A percentile compares a stretch with the other conserved stretches of the same genome.
phyloP scores from a whole-genome alignment of 116 monocot species.

The Trichopus zeylanicus region DNA sequence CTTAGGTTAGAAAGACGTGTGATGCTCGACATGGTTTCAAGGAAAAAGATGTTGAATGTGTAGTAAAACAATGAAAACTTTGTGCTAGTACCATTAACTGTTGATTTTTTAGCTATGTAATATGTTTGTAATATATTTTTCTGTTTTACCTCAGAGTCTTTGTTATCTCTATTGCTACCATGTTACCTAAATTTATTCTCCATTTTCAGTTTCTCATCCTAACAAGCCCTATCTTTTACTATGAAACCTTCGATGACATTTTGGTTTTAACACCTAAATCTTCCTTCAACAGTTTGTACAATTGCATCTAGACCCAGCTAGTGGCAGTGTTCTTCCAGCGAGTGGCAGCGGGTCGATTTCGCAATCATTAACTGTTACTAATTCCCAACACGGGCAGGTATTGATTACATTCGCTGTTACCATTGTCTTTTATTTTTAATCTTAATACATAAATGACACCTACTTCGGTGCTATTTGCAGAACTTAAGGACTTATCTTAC shows the following conservation, averaged over 20 bases:
- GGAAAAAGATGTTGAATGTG: background rate
- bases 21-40: background rate
- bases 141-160: too few species aligned
- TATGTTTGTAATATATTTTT: too few species aligned
- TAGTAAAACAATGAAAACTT: too few species aligned
- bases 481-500: too few species aligned
- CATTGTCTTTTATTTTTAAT: too few species aligned
- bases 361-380: slow-evolving; percentile 64
- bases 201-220: background rate
- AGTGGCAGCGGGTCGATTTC: slow-evolving; percentile 57
- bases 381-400: slow-evolving; percentile 93
- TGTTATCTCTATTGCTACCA: too few species aligned
- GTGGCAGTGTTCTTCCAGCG: slow-evolving; percentile 72
- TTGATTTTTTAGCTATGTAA: too few species aligned
- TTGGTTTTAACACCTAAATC: background rate
- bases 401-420: too few species aligned
- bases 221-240: background rate
- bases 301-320: slow-evolving; percentile 81
- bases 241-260: background rate
- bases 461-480: too few species aligned
- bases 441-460: too few species aligned
- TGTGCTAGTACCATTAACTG: too few species aligned
- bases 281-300: slow-evolving; percentile 68
- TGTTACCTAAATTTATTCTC: too few species aligned
- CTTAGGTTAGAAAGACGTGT: background rate